Percentiles rank a stretch among this genome's conserved stretches.
Evolutionary conservation across 140 eudicot species (phyloP).

Genomic region (Oenanthe javanica): DNA sequence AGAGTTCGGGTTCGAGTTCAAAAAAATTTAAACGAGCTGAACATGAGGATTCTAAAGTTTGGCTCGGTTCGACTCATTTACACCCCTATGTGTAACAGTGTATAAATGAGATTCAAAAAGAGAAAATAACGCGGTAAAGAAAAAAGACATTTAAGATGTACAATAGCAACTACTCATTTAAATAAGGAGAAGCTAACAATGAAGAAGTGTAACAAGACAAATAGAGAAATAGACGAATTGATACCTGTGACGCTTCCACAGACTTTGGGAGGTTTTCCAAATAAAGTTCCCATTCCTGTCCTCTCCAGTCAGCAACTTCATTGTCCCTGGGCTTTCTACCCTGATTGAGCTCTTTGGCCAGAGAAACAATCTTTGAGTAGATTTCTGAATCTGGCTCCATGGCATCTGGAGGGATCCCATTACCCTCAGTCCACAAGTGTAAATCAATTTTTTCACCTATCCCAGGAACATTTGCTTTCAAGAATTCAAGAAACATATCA

Average conservation of each 20-base stretch:
- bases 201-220: background rate
- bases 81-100: background rate
- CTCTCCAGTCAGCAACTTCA: slow-evolving; percentile 87
- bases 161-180: background rate
- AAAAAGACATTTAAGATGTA: background rate
- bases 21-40: no score
- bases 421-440: slow-evolving; percentile 81
- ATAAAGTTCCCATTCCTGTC: slow-evolving; percentile 95
- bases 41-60: no score
- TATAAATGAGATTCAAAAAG: background rate
- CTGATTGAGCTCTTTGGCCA: slow-evolving; percentile 64
- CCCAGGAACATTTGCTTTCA: slow-evolving; percentile 83
- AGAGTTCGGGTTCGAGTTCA: no score
- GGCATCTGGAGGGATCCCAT: slow-evolving; percentile 93
- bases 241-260: slow-evolving; percentile 86
- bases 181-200: background rate
- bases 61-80: no score
- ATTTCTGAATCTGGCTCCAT: slow-evolving; percentile 82
- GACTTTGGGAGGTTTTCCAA: slow-evolving; percentile 77
- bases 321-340: slow-evolving; percentile 95
- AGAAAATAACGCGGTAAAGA: background rate
- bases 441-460: slow-evolving; percentile 75
- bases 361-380: slow-evolving; percentile 62
- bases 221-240: background rate
- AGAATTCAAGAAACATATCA: slow-evolving; percentile 61